A percentile compares a stretch with the other conserved stretches of the same genome.
Conservation (phyloP, 2,329 filamentous ascomycete genomes). For the Aspergillus nomiae region DNA sequence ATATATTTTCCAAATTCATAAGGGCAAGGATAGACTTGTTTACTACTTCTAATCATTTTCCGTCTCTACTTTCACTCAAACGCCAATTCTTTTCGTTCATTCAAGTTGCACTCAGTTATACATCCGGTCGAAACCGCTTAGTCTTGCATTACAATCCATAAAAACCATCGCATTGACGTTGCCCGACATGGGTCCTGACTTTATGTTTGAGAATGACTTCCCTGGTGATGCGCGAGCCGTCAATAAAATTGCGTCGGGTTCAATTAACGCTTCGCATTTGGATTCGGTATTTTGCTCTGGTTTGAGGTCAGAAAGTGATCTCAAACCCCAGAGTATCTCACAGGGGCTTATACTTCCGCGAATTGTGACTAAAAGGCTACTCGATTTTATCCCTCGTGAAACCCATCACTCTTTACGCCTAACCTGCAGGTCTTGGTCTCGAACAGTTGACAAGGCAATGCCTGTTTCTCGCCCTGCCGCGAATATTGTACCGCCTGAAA, state of each 20-base stretch:
- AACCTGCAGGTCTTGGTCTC: conserved; percentile 38
- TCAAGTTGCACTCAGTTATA: background rate
- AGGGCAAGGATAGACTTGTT: background rate
- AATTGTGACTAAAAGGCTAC: conserved; percentile 11
- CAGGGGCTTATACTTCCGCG: conserved; percentile 6
- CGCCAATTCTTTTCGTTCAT: background rate
- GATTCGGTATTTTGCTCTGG: background rate
- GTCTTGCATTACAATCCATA: background rate
- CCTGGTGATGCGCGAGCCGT: background rate
- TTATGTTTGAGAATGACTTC: background rate
- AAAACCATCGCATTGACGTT: conserved; percentile 1
- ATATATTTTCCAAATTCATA: background rate
- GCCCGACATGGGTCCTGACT: background rate
- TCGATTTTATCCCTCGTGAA: conserved; percentile 12
- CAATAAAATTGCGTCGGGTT: background rate
- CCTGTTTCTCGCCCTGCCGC: conserved; percentile 30
- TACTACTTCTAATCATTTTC: background rate
- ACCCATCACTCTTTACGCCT: conserved; percentile 29
- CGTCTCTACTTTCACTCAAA: background rate
- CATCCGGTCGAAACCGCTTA: background rate
- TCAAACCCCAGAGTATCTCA: background rate
- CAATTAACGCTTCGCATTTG: background rate
- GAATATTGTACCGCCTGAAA: conserved; percentile 49
- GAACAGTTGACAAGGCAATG: conserved; percentile 25
- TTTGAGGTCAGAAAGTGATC: background rate